Conservation (phyloP, 495 filamentous ascomycete species). For the Achaetomiella virescens region DNA sequence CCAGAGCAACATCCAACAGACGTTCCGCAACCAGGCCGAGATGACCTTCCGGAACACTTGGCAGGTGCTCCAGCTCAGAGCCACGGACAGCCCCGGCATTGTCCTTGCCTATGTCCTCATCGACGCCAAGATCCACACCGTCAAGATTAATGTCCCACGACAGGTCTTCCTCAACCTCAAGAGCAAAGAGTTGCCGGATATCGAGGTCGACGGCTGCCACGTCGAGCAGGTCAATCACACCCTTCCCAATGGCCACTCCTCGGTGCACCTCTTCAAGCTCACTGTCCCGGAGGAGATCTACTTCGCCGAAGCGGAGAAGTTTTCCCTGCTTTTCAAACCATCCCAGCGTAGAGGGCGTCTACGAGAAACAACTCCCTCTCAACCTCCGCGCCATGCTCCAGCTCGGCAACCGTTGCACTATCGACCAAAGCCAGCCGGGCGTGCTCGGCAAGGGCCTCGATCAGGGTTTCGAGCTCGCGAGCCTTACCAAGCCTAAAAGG, state of each 20-base stretch:
- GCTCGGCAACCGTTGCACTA: slow-evolving; percentile 88
- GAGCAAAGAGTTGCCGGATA: slow-evolving; percentile 75
- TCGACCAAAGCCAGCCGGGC: slow-evolving; percentile 83
- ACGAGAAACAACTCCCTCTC: slow-evolving; percentile 86
- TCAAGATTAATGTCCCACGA: slow-evolving; percentile 85
- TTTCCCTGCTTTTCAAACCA: slow-evolving; percentile 80
- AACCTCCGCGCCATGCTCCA: slow-evolving; percentile 79
- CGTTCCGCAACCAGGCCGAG: slow-evolving; percentile 88
- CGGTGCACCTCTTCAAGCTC: slow-evolving; percentile 88
- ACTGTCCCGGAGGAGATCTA: slow-evolving; percentile 84
- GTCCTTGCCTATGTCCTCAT: slow-evolving; percentile 88
- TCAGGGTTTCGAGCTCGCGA: slow-evolving; percentile 82
- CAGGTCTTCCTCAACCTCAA: slow-evolving; percentile 90
- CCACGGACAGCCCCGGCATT: slow-evolving; percentile 74
- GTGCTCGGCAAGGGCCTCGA: slow-evolving; percentile 91
- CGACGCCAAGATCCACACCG: slow-evolving; percentile 76
- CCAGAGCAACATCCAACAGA: slow-evolving; percentile 71
- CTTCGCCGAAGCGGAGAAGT: slow-evolving; percentile 72
- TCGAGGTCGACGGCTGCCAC: slow-evolving; percentile 78
- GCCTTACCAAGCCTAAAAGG: slow-evolving; percentile 57
- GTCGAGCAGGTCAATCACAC: slow-evolving; percentile 90
- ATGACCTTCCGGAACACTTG: slow-evolving; percentile 83
- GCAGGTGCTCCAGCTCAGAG: slow-evolving; percentile 84
- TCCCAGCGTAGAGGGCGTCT: slow-evolving; percentile 91
- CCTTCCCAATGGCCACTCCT: slow-evolving; percentile 90